These are phyloP conservation scores for Ceratocystis papillata DNA, from an alignment of 2,329 filamentous ascomycete genomes.

Conservation along the genomic window DNA sequence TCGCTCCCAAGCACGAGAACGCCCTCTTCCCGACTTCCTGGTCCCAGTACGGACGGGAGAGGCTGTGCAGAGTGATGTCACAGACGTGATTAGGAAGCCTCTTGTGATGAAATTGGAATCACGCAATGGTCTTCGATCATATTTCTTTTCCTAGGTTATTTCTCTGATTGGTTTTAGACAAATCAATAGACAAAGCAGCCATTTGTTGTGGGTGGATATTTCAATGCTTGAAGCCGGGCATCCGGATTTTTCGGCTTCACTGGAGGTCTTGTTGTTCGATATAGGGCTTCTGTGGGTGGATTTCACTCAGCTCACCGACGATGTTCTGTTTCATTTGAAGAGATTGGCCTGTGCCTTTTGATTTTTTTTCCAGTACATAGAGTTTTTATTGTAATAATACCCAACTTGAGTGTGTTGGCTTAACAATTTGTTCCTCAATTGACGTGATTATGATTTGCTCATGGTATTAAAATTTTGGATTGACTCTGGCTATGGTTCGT, in stretches of 20 bases:
- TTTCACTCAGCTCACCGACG: background rate
- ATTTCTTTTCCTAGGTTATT: background rate
- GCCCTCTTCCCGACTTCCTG: background rate
- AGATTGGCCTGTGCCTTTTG: background rate
- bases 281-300: background rate
- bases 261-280: background rate
- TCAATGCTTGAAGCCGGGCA: background rate
- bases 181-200: background rate
- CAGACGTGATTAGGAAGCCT: background rate
- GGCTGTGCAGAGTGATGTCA: background rate
- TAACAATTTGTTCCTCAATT: conserved; percentile 15
- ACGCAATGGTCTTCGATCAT: background rate
- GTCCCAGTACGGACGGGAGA: conserved; percentile 12
- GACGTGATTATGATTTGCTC: background rate
- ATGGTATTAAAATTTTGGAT: background rate
- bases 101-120: background rate
- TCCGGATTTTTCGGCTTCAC: background rate
- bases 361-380: conserved; percentile 23
- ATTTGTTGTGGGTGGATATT: background rate
- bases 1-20: too few relatives aligned
- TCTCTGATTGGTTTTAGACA: background rate
- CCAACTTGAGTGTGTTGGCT: conserved; percentile 25
- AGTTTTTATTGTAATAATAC: conserved; percentile 25
- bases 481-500: fast-evolving
- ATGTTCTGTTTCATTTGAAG: background rate